phyloP scores from a whole-genome alignment of 2,329 filamentous ascomycete genomes.

The Colletotrichum eremochloae region DNA sequence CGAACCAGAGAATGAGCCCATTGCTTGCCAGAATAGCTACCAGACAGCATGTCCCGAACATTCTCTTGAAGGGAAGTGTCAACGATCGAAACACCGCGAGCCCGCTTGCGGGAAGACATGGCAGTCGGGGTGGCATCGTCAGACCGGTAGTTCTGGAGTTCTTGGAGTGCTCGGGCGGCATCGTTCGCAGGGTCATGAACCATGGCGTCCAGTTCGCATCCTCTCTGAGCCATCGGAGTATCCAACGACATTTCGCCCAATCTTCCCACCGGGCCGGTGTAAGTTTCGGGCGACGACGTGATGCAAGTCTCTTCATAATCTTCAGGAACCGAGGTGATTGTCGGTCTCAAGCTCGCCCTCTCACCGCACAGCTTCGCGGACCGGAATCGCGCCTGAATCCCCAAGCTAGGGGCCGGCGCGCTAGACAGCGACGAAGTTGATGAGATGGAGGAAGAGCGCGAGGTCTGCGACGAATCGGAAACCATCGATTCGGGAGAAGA shows the following conservation, averaged over 20 bases:
- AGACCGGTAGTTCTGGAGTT: slow-evolving; percentile 68
- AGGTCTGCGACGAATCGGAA: slow-evolving; percentile 72
- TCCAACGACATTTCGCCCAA: slow-evolving; percentile 64
- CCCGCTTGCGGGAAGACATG: slow-evolving; percentile 64
- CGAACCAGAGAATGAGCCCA: slow-evolving; percentile 57
- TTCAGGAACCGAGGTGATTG: slow-evolving; percentile 70
- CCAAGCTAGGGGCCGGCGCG: slow-evolving; percentile 71
- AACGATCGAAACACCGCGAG: slow-evolving; percentile 66
- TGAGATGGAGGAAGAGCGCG: slow-evolving; percentile 75
- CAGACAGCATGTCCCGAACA: slow-evolving; percentile 72
- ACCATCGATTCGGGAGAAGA: slow-evolving; percentile 78
- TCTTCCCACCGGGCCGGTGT: slow-evolving; percentile 66
- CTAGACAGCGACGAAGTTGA: slow-evolving; percentile 71
- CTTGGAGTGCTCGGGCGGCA: slow-evolving; percentile 70
- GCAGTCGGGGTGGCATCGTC: slow-evolving; percentile 56
- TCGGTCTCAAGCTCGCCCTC: slow-evolving; percentile 65
- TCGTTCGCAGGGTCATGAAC: slow-evolving; percentile 61
- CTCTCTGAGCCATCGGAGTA: slow-evolving; percentile 60
- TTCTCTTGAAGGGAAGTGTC: slow-evolving; percentile 75
- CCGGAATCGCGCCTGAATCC: slow-evolving; percentile 74
- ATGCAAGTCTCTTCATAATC: slow-evolving; percentile 65
- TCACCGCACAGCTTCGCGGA: slow-evolving; percentile 70
- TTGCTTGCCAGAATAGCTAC: slow-evolving; percentile 48
- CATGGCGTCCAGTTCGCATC: slow-evolving; percentile 61
- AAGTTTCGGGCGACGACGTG: slow-evolving; percentile 70